phyloP scores from a whole-genome alignment of 1,284 basidiomycete species.

The Heterobasidion occidentale region DNA sequence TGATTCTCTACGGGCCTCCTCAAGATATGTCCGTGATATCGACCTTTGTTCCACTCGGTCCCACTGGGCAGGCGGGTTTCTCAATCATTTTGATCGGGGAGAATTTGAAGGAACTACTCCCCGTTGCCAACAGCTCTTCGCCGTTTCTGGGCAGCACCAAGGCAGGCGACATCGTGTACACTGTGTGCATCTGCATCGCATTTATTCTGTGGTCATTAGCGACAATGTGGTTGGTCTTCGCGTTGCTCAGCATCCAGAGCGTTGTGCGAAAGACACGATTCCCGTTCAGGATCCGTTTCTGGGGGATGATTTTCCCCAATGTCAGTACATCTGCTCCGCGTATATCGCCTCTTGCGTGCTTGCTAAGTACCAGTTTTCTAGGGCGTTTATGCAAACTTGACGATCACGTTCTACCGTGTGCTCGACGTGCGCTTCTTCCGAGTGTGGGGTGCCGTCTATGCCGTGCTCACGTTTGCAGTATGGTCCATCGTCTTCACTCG shows the following conservation, averaged over 20 bases:
- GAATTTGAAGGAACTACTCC: slow-evolving; percentile 23
- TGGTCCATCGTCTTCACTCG: slow-evolving; percentile 36
- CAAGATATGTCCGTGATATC: slow-evolving; percentile 27
- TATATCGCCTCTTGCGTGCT: slow-evolving; percentile 31
- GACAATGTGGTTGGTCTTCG: slow-evolving; percentile 35
- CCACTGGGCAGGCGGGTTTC: slow-evolving; percentile 36
- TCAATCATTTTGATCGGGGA: slow-evolving; percentile 30
- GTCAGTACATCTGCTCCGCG: slow-evolving; percentile 30
- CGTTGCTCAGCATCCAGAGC: slow-evolving; percentile 24
- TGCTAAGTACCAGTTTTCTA: slow-evolving; percentile 20
- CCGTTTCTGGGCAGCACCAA: slow-evolving; percentile 22
- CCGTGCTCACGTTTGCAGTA: slow-evolving; percentile 33
- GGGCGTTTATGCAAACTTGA: slow-evolving; percentile 14
- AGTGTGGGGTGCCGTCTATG: slow-evolving; percentile 26
- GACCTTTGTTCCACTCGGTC: slow-evolving; percentile 39
- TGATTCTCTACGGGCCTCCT: slow-evolving; percentile 14
- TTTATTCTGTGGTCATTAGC: slow-evolving; percentile 39
- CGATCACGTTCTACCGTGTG: slow-evolving; percentile 7
- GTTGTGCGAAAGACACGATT: slow-evolving; percentile 19
- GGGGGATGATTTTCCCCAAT: slow-evolving; percentile 45
- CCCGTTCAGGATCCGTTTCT: slow-evolving; percentile 35
- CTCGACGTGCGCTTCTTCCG: slow-evolving; percentile 27
- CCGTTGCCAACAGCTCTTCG: slow-evolving; percentile 7
- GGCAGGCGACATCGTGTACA: slow-evolving; percentile 29
- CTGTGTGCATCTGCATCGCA: slow-evolving; percentile 30